Conservation (phyloP, 2,329 filamentous ascomycete species). For the Phaeophleospora eucalypticola region DNA sequence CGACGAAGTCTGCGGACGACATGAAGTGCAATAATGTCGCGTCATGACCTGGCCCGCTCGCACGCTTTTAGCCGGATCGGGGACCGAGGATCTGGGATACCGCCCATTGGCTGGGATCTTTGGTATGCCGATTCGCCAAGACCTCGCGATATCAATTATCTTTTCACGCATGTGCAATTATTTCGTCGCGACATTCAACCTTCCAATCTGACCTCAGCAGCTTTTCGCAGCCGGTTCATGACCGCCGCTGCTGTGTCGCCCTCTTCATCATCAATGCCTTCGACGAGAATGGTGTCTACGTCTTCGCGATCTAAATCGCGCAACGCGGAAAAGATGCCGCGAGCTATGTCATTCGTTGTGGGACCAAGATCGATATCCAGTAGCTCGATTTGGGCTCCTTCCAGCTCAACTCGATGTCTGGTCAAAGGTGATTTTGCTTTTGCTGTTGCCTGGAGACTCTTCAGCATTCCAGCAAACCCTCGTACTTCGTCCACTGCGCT, state of each 20-base stretch:
- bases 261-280: conserved; percentile 65
- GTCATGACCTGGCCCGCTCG: background rate
- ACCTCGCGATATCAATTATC: too few species aligned
- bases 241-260: conserved; percentile 74
- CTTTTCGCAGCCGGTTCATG: conserved; percentile 50
- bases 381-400: conserved; percentile 28
- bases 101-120: background rate
- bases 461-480: conserved; percentile 29
- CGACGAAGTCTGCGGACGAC: background rate
- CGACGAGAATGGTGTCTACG: conserved; percentile 82
- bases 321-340: conserved; percentile 81
- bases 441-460: conserved; percentile 15
- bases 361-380: conserved; percentile 71
- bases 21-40: background rate
- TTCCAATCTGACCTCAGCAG: conserved; percentile 38
- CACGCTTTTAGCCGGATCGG: background rate
- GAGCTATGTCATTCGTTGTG: conserved; percentile 70
- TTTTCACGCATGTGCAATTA: conserved; percentile 1
- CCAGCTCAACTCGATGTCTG: conserved; percentile 6
- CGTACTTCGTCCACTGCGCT: conserved; percentile 18
- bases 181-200: conserved; percentile 4
- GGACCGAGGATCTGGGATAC: background rate
- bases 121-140: background rate
- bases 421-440: conserved; percentile 7
- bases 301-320: conserved; percentile 75